Conservation (phyloP, 208 protist species). For the Trypanosoma avium region DNA sequence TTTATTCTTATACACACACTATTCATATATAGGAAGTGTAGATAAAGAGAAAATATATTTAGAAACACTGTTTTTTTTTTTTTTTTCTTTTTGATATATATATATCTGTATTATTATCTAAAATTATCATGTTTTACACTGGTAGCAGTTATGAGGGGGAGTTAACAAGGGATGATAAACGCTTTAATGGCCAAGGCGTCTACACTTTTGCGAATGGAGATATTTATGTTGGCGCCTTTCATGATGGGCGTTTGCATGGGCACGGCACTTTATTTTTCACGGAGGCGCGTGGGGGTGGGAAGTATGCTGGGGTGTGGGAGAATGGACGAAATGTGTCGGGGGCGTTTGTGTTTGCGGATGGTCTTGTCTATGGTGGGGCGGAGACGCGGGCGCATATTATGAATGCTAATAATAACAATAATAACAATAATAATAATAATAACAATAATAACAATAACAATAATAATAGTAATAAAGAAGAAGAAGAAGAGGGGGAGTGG, state of each 20-base stretch:
- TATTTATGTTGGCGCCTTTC: conserved; percentile 72
- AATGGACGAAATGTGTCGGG: conserved; percentile 64
- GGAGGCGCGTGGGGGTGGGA: conserved; percentile 44
- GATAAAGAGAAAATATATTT: too few relatives aligned
- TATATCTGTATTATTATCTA: too few relatives aligned
- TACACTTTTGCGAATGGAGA: conserved; percentile 87
- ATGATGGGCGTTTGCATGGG: conserved; percentile 85
- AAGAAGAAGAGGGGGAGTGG: conserved; percentile 35
- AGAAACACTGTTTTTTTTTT: too few relatives aligned
- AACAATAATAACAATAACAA: not conserved
- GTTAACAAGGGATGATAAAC: conserved; percentile 56
- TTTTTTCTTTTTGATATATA: too few relatives aligned
- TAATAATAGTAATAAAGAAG: conserved; percentile 1
- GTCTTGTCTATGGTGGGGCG: conserved; percentile 68
- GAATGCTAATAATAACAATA: not conserved
- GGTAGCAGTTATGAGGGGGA: conserved; percentile 66
- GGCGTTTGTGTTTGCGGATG: conserved; percentile 84
- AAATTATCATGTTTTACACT: conserved; percentile 47
- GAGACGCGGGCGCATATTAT: too few relatives aligned
- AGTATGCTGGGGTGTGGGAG: conserved; percentile 85
- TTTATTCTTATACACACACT: not conserved
- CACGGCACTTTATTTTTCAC: conserved; percentile 77
- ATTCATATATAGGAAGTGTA: not conserved
- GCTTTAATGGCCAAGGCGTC: conserved; percentile 68
- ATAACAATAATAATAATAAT: not conserved